A percentile compares a stretch with the other conserved stretches of the same genome.
phyloP scores from a whole-genome alignment of 257 asterid species.

The Coffea eugenioides region DNA sequence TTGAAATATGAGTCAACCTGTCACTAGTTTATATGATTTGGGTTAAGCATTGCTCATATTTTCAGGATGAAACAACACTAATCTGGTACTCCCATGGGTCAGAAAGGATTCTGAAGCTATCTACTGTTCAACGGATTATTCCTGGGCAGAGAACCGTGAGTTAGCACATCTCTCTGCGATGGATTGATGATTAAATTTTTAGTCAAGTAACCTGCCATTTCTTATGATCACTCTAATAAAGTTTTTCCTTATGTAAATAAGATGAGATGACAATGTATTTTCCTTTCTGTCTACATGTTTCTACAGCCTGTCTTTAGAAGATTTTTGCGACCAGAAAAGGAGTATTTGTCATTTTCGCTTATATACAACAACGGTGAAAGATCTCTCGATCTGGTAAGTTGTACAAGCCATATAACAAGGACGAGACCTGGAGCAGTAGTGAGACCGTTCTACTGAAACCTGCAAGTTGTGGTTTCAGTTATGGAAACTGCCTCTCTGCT shows the following conservation, averaged over 20 bases:
- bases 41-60: constrained; percentile 17
- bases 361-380: constrained; percentile 85
- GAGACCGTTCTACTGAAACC: not conserved
- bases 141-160: constrained; percentile 99
- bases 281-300: constrained; percentile 22
- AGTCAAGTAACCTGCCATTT: constrained; percentile 24
- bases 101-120: constrained; percentile 78
- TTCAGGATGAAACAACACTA: constrained; percentile 87
- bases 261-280: constrained; percentile 14
- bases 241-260: constrained; percentile 1
- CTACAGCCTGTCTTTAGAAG: constrained; percentile 90
- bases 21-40: not conserved
- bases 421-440: not conserved
- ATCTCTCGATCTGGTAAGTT: constrained; percentile 91
- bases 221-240: constrained; percentile 6
- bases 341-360: constrained; percentile 86
- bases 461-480: constrained; percentile 2
- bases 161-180: constrained; percentile 28
- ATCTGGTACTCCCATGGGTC: constrained; percentile 84
- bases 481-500: constrained; percentile 1
- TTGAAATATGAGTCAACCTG: not conserved
- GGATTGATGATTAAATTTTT: constrained; percentile 24
- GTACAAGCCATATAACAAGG: not conserved
- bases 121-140: constrained; percentile 72
- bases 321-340: constrained; percentile 95